phyloP scores from a whole-genome alignment of 1,284 basidiomycete genomes.

The Ustilago trichophora region DNA sequence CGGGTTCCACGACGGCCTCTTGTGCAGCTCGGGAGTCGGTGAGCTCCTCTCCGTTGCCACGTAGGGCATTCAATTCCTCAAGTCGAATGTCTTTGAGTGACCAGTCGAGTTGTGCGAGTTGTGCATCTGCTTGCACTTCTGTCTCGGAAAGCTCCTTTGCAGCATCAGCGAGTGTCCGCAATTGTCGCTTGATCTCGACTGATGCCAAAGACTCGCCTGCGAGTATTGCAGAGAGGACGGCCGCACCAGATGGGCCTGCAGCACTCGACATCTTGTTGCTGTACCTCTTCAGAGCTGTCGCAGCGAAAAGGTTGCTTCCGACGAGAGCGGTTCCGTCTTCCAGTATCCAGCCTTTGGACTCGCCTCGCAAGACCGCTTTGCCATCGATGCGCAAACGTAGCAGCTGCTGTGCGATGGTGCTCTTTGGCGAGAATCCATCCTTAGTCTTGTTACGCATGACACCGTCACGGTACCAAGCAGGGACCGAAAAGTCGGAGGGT shows the following conservation, averaged over 20 bases:
- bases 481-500: constrained; percentile 28
- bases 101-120: constrained; percentile 57
- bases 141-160: constrained; percentile 14
- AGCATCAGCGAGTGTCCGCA: constrained; percentile 38
- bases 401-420: constrained; percentile 43
- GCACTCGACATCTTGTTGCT: constrained; percentile 26
- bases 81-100: constrained; percentile 36
- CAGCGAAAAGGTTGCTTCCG: constrained; percentile 40
- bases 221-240: constrained; percentile 23
- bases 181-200: constrained; percentile 7
- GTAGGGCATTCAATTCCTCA: constrained; percentile 25
- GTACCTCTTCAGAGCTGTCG: constrained; percentile 30
- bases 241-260: constrained; percentile 27
- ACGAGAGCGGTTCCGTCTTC: constrained; percentile 33
- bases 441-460: constrained; percentile 43
- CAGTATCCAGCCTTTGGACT: constrained; percentile 24
- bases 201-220: constrained; percentile 12
- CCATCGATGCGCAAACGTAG: constrained; percentile 45
- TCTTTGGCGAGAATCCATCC: constrained; percentile 26
- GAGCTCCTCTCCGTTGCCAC: constrained; percentile 11
- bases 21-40: not conserved
- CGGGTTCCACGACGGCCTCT: constrained; percentile 22
- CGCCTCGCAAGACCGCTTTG: constrained; percentile 28
- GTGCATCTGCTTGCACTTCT: constrained; percentile 22
- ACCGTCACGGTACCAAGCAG: constrained; percentile 56